phyloP scores from a whole-genome alignment of 2,329 filamentous ascomycete genomes.

The Aaosphaeria pasadenensis region DNA sequence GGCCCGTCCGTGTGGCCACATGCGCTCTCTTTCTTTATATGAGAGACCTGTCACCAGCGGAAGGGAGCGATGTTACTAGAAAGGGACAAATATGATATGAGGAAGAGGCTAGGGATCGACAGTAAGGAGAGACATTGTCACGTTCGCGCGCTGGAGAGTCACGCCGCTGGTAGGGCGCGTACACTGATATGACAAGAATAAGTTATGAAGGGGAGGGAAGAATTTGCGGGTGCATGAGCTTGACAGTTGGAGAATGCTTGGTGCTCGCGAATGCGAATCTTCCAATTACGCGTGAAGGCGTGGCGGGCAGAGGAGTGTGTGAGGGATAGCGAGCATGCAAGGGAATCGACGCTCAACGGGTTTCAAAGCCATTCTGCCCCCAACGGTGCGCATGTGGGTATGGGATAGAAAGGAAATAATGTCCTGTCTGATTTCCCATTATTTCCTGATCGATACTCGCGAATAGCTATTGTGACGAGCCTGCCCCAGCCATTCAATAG shows the following conservation, averaged over 20 bases:
- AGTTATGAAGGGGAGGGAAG: not conserved
- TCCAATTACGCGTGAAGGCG: slow-evolving; percentile 7
- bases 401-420: slow-evolving; percentile 3
- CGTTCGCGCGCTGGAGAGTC: slow-evolving; percentile 2
- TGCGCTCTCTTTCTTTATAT: slow-evolving; percentile 3
- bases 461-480: not conserved
- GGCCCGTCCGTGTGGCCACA: not conserved
- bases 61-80: not conserved
- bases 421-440: not conserved
- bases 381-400: not conserved
- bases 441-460: not conserved
- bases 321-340: slow-evolving; percentile 15
- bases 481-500: slow-evolving; percentile 7
- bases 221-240: slow-evolving; percentile 10
- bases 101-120: slow-evolving; percentile 13
- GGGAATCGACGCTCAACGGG: slow-evolving; percentile 18
- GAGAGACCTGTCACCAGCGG: not conserved
- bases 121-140: slow-evolving; percentile 30
- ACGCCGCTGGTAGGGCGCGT: not conserved
- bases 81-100: not conserved
- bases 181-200: not conserved
- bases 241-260: slow-evolving; percentile 16
- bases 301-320: not conserved
- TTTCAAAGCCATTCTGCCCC: not conserved
- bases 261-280: not conserved